A percentile compares a stretch with the other conserved stretches of the same genome.
Conservation (phyloP, 177 flowering plant species). For the Tripterygium wilfordii region DNA sequence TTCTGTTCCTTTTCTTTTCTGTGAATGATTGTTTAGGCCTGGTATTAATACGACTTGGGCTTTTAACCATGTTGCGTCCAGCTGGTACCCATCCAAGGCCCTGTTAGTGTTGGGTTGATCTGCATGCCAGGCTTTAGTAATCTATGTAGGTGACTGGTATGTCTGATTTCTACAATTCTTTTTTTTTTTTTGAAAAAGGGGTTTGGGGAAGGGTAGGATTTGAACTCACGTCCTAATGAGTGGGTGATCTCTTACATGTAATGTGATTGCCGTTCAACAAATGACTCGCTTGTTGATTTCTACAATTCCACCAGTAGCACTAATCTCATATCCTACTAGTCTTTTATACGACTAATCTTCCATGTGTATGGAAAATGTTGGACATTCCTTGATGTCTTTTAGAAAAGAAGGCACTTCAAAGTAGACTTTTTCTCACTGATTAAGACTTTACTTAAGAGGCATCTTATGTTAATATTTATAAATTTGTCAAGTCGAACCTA, state of each 20-base stretch:
- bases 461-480: not conserved
- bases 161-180: not conserved
- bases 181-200: not conserved
- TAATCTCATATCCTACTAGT: too few relatives aligned
- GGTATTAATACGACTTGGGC: too few relatives aligned
- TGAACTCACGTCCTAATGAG: not conserved
- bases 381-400: not conserved
- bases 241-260: not conserved
- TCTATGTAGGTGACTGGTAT: not conserved
- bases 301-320: too few relatives aligned
- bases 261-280: not conserved
- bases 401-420: not conserved
- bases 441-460: not conserved
- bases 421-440: not conserved
- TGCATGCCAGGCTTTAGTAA: not conserved
- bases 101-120: not conserved
- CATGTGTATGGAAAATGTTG: not conserved
- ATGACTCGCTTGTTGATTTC: not conserved
- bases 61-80: too few relatives aligned
- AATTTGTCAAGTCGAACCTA: slow-evolving; percentile 25
- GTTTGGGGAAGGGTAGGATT: not conserved
- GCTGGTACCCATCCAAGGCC: too few relatives aligned
- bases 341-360: not conserved
- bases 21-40: too few relatives aligned
- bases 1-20: too few relatives aligned